Evolutionary conservation across 345 rosid species (phyloP).

Genomic region (Syzygium grande): DNA sequence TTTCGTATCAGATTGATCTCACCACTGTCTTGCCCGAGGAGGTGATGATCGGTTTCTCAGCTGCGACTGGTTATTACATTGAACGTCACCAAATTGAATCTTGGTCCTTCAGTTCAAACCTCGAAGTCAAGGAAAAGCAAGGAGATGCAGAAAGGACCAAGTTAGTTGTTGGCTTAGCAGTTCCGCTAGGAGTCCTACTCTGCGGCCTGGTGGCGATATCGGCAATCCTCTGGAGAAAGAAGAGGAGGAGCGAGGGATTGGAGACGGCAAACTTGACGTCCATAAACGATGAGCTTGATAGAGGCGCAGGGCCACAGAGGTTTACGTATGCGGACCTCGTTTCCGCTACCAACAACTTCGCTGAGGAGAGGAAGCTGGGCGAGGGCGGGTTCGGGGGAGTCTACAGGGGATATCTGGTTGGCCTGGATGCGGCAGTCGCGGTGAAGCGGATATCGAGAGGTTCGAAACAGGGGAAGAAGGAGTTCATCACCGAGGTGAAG

Average conservation of each 20-base stretch:
- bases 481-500: slow-evolving; percentile 17
- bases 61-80: slow-evolving; percentile 5
- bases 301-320: slow-evolving; percentile 11
- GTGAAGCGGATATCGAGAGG: slow-evolving; percentile 14
- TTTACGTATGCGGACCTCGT: slow-evolving; percentile 8
- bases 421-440: neutral
- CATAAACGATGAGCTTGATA: slow-evolving; percentile 12
- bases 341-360: slow-evolving; percentile 6
- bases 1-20: slow-evolving; percentile 3
- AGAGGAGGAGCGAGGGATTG: neutral
- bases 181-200: slow-evolving; percentile 7
- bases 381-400: slow-evolving; percentile 23
- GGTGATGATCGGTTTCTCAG: slow-evolving; percentile 23
- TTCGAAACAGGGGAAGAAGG: slow-evolving; percentile 16
- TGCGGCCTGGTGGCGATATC: neutral
- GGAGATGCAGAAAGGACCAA: neutral
- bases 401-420: slow-evolving; percentile 12
- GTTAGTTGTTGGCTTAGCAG: slow-evolving; percentile 1
- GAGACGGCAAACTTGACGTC: slow-evolving; percentile 14
- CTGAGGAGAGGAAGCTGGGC: slow-evolving; percentile 11
- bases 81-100: slow-evolving; percentile 10
- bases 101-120: slow-evolving; percentile 10
- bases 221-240: neutral
- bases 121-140: neutral
- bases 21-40: slow-evolving; percentile 4